A percentile compares a stretch with the other conserved stretches of the same genome.
Conservation (phyloP, 768 basidiomycete genomes). For the Suillus clintonianus region DNA sequence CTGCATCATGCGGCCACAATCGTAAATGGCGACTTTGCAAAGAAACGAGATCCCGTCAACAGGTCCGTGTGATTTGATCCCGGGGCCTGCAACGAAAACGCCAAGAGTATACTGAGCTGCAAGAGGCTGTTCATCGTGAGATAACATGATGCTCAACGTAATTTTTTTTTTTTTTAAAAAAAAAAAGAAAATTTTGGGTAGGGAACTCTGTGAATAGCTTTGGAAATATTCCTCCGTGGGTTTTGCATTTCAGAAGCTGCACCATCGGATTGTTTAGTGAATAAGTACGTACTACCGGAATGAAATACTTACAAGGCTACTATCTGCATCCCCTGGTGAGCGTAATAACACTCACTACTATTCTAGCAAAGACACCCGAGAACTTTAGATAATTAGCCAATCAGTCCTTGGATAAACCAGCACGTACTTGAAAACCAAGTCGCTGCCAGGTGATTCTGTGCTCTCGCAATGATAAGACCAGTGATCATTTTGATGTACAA, state of each 20-base stretch:
- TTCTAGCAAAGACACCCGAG: constrained; percentile 46
- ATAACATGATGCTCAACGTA: constrained; percentile 40
- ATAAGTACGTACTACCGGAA: constrained; percentile 6
- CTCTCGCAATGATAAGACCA: constrained; percentile 63
- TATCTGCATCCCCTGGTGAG: constrained; percentile 55
- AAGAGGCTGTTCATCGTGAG: background rate
- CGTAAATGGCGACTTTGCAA: constrained; percentile 78
- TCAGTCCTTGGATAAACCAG: background rate
- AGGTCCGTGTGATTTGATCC: constrained; percentile 57
- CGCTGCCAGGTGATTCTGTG: constrained; percentile 41
- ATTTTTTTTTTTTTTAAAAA: too few relatives aligned
- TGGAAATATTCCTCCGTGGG: constrained; percentile 76
- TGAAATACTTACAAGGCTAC: constrained; percentile 28
- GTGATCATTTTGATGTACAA: constrained; percentile 43
- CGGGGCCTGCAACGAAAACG: constrained; percentile 67
- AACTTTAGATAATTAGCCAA: constrained; percentile 34
- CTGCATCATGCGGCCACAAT: constrained; percentile 75
- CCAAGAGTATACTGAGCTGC: constrained; percentile 53
- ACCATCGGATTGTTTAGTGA: constrained; percentile 28
- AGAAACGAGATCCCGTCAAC: constrained; percentile 51
- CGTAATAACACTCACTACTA: constrained; percentile 50
- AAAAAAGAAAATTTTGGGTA: constrained; percentile 87
- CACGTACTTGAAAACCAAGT: constrained; percentile 64
- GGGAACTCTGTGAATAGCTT: constrained; percentile 74
- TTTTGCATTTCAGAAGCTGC: constrained; percentile 78